Conservation (phyloP, 768 basidiomycete species). For the Tremella mesenterica region DNA sequence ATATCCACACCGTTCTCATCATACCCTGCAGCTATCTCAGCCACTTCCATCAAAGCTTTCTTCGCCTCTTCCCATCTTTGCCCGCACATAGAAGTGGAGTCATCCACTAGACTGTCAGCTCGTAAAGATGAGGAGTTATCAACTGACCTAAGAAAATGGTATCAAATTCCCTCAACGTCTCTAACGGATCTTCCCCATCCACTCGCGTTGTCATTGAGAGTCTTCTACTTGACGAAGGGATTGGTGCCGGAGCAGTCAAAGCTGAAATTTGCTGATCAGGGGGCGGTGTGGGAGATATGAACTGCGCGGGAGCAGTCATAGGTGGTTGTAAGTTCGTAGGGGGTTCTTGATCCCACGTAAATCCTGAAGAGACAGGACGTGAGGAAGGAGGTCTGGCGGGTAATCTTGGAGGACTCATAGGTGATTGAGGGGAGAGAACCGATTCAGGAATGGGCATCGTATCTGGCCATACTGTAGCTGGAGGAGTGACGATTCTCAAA, state of each 20-base stretch:
- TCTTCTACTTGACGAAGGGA: neutral
- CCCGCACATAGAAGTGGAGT: slow-evolving; percentile 36
- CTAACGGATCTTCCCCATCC: slow-evolving; percentile 28
- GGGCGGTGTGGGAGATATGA: neutral
- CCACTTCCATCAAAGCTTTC: slow-evolving; percentile 31
- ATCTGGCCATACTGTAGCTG: neutral
- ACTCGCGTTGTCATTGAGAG: neutral
- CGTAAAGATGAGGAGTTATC: neutral
- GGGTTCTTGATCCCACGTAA: too few species aligned
- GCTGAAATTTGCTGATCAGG: neutral
- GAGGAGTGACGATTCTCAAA: slow-evolving; percentile 6
- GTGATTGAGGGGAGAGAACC: neutral
- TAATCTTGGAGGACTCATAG: neutral
- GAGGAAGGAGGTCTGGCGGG: neutral
- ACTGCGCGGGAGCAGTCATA: too few species aligned
- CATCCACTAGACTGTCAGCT: slow-evolving; percentile 22
- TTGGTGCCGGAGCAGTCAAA: neutral
- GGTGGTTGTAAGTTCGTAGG: too few species aligned
- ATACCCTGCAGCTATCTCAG: slow-evolving; percentile 31
- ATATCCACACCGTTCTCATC: slow-evolving; percentile 38
- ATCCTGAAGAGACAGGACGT: too few species aligned
- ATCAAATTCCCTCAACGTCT: slow-evolving; percentile 30
- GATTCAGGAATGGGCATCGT: neutral
- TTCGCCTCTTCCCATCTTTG: slow-evolving; percentile 33
- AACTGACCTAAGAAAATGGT: slow-evolving; percentile 35